Evolutionary conservation across 2,329 filamentous ascomycete species (phyloP).

Genomic region (Sordariomycetes sp.): DNA sequence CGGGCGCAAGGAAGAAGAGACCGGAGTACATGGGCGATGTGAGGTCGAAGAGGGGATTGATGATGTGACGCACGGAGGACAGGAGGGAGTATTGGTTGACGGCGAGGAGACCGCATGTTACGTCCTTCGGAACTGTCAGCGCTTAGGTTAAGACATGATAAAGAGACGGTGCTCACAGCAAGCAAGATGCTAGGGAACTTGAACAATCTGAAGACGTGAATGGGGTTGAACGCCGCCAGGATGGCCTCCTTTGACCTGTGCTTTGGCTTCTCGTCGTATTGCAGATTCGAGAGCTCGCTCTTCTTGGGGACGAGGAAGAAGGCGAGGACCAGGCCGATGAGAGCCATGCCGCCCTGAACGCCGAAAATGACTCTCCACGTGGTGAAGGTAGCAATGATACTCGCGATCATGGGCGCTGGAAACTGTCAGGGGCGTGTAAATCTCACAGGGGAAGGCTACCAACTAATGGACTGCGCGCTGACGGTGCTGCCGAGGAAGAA

Average conservation of each 20-base stretch:
- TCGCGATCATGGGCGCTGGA: slow-evolving; percentile 10
- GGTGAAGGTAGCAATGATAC: slow-evolving; percentile 15
- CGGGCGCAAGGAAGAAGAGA: slow-evolving; percentile 62
- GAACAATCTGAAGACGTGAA: slow-evolving; percentile 15
- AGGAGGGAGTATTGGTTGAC: slow-evolving; percentile 41
- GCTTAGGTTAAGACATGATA: not conserved
- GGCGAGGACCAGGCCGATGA: slow-evolving; percentile 12
- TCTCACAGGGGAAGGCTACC: not conserved
- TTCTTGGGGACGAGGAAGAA: slow-evolving; percentile 13
- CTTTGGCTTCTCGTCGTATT: slow-evolving; percentile 3
- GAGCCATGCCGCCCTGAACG: slow-evolving; percentile 13
- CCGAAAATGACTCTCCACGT: slow-evolving; percentile 16
- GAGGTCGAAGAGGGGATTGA: slow-evolving; percentile 60
- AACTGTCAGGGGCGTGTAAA: not conserved
- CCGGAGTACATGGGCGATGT: slow-evolving; percentile 52
- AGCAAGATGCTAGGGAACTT: slow-evolving; percentile 12
- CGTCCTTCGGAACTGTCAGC: slow-evolving; percentile 3
- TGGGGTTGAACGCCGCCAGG: slow-evolving; percentile 12
- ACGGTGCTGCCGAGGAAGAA: slow-evolving; percentile 7
- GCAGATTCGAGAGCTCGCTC: slow-evolving; percentile 4
- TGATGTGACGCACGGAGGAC: slow-evolving; percentile 55
- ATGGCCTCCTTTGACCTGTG: not conserved
- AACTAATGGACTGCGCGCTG: slow-evolving; percentile 8
- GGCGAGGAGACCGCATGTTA: slow-evolving; percentile 13
- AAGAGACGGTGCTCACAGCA: slow-evolving; percentile 5